Conservation (phyloP, 78 protist species). For the slime mould (Dictyostelium discoideum) region dicty_2.7 NC_007090.3:5271501-5272000, state of each 20-base stretch:
- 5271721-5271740: background rate
- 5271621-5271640: background rate
- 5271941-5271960: background rate
- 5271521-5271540: background rate
- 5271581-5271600: background rate
- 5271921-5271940: background rate
- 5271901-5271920: background rate
- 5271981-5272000: background rate
- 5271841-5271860: background rate
- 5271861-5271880: background rate
- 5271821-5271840: background rate
- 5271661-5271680: background rate
- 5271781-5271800: background rate
- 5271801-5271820: background rate
- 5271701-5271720: background rate
- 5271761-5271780: background rate
- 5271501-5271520: background rate
- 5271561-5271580: background rate
- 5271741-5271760: background rate
- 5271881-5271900: background rate
- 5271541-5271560: slow-evolving; percentile 25
- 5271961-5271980: background rate
- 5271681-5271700: background rate
- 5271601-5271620: background rate
- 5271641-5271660: background rate